Base-by-base conservation (phyloP, 2,329 filamentous ascomycete species). In the Helicocarpus griseus region DNA sequence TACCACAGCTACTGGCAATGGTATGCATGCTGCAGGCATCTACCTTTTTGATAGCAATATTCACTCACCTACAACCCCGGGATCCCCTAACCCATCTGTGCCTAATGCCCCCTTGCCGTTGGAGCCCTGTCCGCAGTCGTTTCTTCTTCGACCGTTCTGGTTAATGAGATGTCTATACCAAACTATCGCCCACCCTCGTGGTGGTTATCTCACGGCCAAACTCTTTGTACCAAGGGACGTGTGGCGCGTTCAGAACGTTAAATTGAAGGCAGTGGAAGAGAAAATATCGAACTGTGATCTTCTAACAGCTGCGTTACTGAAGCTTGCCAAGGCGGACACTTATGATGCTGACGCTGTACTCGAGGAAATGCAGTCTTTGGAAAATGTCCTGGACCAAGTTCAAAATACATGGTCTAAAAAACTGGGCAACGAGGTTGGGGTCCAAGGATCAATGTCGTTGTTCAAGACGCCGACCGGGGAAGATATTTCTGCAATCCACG, bases 111-210 rank as follows among this genome's bases (percentile, higher is more conserved):
- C 90, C 11, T 78, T 85, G 21, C 81, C 89, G 0, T 77, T 98
- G 4, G 93, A 98, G 63, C 87, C 93, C 2, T 98, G 94, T 65
- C 93, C 93, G 1, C 87, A 86, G 33, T 89, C 94, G 38, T 84
- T 85, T 54, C 78, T 96, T 61, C 77, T 97, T n/a, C 83, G 93
- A 19, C 94, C 93, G 1, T 98, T 96, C 68, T 98, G 93, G 93
- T 76, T 98, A 41, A 95, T 98, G 88, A 83, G 93, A 50, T 90
- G 87, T 55, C 77, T 98, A 24, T 95, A 93, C 64, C 89, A 96
- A 66, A 95, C 90, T 0, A 81, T 98, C 41, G 86, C 85, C 17
- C 91, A 98, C 63, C 89, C 91, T 2, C 83, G 89, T 22, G 93
- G 93, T 35, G 93, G 90, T 14, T 98, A 96, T 64, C 65, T 98